Base-by-base conservation (phyloP, 2,329 filamentous ascomycete genomes). In the Fonsecaea pugnacius region DNA sequence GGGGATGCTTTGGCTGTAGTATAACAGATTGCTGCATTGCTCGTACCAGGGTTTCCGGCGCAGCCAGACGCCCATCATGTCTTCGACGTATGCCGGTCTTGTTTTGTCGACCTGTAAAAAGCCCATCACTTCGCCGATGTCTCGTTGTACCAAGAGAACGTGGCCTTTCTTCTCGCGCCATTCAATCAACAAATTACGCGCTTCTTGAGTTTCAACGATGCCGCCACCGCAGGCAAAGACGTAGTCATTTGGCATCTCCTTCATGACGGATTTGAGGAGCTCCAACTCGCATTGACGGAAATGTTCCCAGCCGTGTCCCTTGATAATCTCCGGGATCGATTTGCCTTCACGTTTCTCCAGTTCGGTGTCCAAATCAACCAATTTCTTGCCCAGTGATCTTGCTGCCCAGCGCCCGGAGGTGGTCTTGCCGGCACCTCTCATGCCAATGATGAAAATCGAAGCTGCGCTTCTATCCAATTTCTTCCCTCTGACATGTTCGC, bases 341-440 rank as follows among this genome's bases (percentile, higher is more conserved):
- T 87, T 89, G 16, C 88, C 87, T 62, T 88, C 83, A 24, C 86
- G 85, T 43, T 82, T 83, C 77, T 99, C 95, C 16, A 99, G 84
- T 73, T 96, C 92, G 1, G 87, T 87, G 74, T 99, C 95, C 32
- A 99, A 84, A 74, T 99, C 95, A 60, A 96, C 80, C 66, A 96
- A 89, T 6, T 90, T 87, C 74, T 92, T 88, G 56, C 87, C 86
- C 1, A 98, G 81, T 32, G 90, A 85, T 66, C 85, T 85, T 0
- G 90, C 88, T 73, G 95, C 89, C 91, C 93, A 96, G 14, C 86
- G 85, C 59, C 95, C 95, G 38, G 91, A 90, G 0, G 95, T 99
- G 0, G 95, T 97, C 80, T 99, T 99, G 30, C 95, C 95, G 46
- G 93, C 95, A 62, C 95, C 95, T 69, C 95, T 88, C 95, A 99